phyloP scores from a whole-genome alignment of 108 stramenopile species.

The Cyclotella kingstonii region DNA sequence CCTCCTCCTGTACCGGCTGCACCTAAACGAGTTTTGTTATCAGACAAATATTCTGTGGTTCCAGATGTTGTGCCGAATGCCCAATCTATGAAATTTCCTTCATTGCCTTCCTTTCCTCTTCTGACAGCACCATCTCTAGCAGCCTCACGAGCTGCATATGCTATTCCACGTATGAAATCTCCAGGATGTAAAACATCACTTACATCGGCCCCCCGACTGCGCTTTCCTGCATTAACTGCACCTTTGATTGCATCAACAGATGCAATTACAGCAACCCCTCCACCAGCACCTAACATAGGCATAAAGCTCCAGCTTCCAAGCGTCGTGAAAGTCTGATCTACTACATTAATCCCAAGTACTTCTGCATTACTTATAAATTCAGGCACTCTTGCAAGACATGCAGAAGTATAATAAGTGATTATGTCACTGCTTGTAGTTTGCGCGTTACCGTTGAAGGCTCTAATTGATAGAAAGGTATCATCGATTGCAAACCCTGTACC shows the following conservation, averaged over 20 bases:
- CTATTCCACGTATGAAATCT: constrained; percentile 35
- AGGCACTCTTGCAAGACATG: constrained; percentile 16
- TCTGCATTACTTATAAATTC: constrained; percentile 40
- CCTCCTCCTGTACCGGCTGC: constrained; percentile 40
- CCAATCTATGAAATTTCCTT: constrained; percentile 40
- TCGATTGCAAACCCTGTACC: constrained; percentile 11
- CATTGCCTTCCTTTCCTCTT: constrained; percentile 24
- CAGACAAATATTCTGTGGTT: constrained; percentile 24
- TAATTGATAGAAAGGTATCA: constrained; percentile 23
- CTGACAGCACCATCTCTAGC: constrained; percentile 29
- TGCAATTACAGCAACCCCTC: constrained; percentile 13
- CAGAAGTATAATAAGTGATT: constrained; percentile 25
- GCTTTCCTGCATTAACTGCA: constrained; percentile 37
- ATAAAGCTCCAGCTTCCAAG: constrained; percentile 4
- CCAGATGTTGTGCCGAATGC: constrained; percentile 42
- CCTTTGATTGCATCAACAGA: constrained; percentile 39
- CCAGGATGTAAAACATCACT: constrained; percentile 19
- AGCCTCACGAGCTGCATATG: constrained; percentile 27
- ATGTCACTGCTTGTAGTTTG: constrained; percentile 36
- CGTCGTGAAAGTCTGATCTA: constrained; percentile 28
- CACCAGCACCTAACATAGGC: constrained; percentile 4
- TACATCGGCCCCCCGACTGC: constrained; percentile 11
- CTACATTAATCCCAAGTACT: constrained; percentile 37
- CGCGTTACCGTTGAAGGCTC: constrained; percentile 29
- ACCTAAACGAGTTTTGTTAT: constrained; percentile 46